Base-by-base conservation (phyloP, 768 basidiomycete species). In the Cystobasidium ongulense region DNA sequence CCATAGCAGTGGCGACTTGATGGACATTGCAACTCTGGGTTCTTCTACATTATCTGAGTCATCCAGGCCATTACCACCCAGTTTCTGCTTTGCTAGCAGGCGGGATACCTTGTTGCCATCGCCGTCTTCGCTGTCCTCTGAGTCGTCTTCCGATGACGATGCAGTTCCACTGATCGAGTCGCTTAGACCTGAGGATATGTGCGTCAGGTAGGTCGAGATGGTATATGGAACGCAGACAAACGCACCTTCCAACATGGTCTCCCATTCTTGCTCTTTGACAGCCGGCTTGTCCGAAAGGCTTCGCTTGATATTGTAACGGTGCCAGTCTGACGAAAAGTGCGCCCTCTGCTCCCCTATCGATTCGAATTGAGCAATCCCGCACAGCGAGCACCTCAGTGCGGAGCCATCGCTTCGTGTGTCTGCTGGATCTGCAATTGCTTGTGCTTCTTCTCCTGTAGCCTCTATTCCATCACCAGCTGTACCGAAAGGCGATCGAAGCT, bases 281-380 rank as follows among this genome's bases (percentile, higher is more conserved):
- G 87, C 81, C 25, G 84, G 83, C 11, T 86, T 85, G 5, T 88
- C 88, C 63, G 84, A 82, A 33, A 77, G 53, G 36, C 72, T 75
- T 62, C 92, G 82, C 82, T 95, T 96, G 77, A 93, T 90, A 80
- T 98, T 98, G 83, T 95, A 98, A 73, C 93, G 86, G 84, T 99
- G 95, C 96, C 95, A 98, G 81, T 99, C 95, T 11, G 90, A 91
- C 77, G 88, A 87, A 80, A 90, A 96, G 81, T 98, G 95, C 0
- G 82, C 80, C 63, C 93, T 85, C 78, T 97, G 92, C 73, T 89
- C 90, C 38, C 89, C 87, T 5, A 98, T 85, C 72, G 88, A 87
- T 15, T 82, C 76, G 76, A 98, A 97, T 17, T 39, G 21, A 23
- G 36, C 33, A 7, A 59, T 43, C 2, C 46, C 50, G 36, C 75